A percentile compares a stretch with the other conserved stretches of the same genome.
Conservation (phyloP, 208 protist species). For the Trypanosoma grayi region DNA sequence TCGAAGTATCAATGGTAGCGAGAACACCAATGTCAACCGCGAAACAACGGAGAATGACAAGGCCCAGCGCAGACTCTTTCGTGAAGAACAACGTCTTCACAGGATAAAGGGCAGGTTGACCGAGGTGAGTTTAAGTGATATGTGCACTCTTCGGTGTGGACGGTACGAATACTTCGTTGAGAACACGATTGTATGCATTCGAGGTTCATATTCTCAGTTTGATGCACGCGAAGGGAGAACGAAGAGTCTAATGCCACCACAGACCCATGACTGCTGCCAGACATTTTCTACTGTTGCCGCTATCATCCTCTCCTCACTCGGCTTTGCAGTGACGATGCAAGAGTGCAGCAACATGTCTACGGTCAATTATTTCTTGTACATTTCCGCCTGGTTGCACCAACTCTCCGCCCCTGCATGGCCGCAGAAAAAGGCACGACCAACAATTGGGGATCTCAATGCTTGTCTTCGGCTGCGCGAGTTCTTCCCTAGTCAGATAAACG, state of each 20-base stretch:
- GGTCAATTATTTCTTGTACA: slow-evolving; percentile 87
- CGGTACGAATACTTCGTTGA: slow-evolving; percentile 47
- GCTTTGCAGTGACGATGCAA: slow-evolving; percentile 58
- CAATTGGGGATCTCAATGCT: slow-evolving; percentile 75
- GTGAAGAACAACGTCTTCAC: slow-evolving; percentile 57
- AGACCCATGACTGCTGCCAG: slow-evolving; percentile 85
- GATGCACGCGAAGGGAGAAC: slow-evolving; percentile 48
- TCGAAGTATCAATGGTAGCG: not conserved
- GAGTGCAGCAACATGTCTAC: slow-evolving; percentile 63
- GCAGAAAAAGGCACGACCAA: slow-evolving; percentile 58
- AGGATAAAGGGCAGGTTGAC: slow-evolving; percentile 62
- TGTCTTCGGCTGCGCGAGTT: slow-evolving; percentile 68
- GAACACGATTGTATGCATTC: slow-evolving; percentile 52
- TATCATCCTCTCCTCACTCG: slow-evolving; percentile 71
- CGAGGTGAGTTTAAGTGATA: slow-evolving; percentile 57
- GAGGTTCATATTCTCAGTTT: slow-evolving; percentile 84
- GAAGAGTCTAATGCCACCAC: slow-evolving; percentile 56
- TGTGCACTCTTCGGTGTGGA: slow-evolving; percentile 36
- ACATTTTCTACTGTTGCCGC: slow-evolving; percentile 82
- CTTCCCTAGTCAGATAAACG: slow-evolving; percentile 66
- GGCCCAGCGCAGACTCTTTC: slow-evolving; percentile 7
- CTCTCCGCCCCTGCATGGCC: slow-evolving; percentile 71
- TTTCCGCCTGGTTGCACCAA: slow-evolving; percentile 88
- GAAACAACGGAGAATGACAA: not conserved
- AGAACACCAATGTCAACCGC: not conserved